Evolutionary conservation across 2,329 filamentous ascomycete genomes (phyloP), one percentile per base, ranked within the genome.

Genomic region (Pseudohalonectria lignicola): DNA sequence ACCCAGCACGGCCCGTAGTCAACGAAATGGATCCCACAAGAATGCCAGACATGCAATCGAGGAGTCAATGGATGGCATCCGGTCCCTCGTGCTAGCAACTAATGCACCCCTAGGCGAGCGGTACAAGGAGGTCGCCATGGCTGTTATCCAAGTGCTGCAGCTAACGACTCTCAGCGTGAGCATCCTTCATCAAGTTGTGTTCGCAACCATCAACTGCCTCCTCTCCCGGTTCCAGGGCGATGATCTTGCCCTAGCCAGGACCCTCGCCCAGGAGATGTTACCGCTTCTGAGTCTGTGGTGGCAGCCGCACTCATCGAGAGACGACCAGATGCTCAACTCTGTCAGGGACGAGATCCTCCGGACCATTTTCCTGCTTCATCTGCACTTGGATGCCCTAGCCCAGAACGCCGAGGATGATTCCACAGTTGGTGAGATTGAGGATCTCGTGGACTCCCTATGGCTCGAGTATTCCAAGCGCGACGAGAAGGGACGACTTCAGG

Each of bases 301-400:
- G 88, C 68, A 78, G 45, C 71, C 74, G n/a, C 84, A 33, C 59
- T 71, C 19, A 69, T 72, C 12, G 69, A 77, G 47, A 69, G 77
- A 45, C 70, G 75, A 49, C 68, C 74, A 49, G 68, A 44, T 49
- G 35, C 41, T 76, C 45, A 76, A 71, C 44, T 67, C 67, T 2
- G 57, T 92, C 36, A 78, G 81, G 47, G 83, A 90, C 45, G 86
- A 87, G 54, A 82, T 94, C 54, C 66, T 93, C 25, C 78, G 78
- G 47, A 76, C 76, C 1, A 62, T 94, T 20, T 76, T 83, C 44
- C 64, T 75, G n/a, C 66, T 79, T 23, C 70, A 76, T 45, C 61
- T 80, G 8, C 76, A 81, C 45, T 62, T 84, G 33, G 68, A 83
- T 45, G 62, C 73, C 41, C 52, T 83, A 23, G 55, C 70, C 19